phyloP scores from a whole-genome alignment of 2,329 filamentous ascomycete species.

The Geosmithia flava region DNA sequence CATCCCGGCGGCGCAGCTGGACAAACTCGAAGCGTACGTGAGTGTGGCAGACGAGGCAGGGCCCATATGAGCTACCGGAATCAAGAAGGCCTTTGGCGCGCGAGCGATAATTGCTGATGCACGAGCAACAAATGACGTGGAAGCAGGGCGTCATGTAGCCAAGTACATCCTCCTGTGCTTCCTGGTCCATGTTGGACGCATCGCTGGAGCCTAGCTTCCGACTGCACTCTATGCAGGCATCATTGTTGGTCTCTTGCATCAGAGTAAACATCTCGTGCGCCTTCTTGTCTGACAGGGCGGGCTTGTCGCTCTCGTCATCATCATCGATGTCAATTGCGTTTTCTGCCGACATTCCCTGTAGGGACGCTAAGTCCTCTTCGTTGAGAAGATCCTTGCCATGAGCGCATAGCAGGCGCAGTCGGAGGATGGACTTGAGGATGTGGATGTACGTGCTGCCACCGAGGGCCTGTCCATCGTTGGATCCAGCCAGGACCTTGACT shows the following conservation, averaged over 20 bases:
- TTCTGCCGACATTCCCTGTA: slow-evolving; percentile 70
- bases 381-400: slow-evolving; percentile 87
- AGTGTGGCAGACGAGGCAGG: slow-evolving; percentile 58
- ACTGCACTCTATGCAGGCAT: slow-evolving; percentile 60
- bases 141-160: slow-evolving; percentile 80
- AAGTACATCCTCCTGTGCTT: slow-evolving; percentile 51
- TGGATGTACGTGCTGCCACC: slow-evolving; percentile 87
- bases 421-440: slow-evolving; percentile 81
- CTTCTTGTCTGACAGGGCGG: slow-evolving; percentile 51
- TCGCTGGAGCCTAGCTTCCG: slow-evolving; percentile 47
- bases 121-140: slow-evolving; percentile 70
- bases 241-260: slow-evolving; percentile 70
- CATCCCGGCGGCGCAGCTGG: slow-evolving; percentile 52
- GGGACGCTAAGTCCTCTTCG: slow-evolving; percentile 66
- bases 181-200: slow-evolving; percentile 42
- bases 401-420: slow-evolving; percentile 80
- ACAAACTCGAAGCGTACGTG: slow-evolving; percentile 54
- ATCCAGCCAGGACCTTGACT: slow-evolving; percentile 58
- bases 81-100: slow-evolving; percentile 29
- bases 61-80: slow-evolving; percentile 26
- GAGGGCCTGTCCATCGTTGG: slow-evolving; percentile 48
- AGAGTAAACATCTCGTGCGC: slow-evolving; percentile 79
- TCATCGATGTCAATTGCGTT: slow-evolving; percentile 85
- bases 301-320: slow-evolving; percentile 49
- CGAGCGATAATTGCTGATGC: slow-evolving; percentile 49